A percentile compares a stretch with the other conserved stretches of the same genome.
Conservation (phyloP, 768 basidiomycete genomes). For the Artomyces pyxidatus region DNA sequence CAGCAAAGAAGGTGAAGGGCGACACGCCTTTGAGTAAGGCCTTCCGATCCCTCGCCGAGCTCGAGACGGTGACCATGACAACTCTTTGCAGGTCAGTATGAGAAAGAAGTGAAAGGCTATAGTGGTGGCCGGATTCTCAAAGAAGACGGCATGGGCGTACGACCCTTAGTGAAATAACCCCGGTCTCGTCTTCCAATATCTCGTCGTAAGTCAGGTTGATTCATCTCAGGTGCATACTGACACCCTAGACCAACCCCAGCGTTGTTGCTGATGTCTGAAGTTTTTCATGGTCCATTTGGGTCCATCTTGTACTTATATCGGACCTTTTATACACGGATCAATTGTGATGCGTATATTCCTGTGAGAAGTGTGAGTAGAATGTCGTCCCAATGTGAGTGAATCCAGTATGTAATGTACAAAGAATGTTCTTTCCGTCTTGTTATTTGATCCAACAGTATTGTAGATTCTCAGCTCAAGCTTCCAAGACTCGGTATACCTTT, state of each 20-base stretch:
- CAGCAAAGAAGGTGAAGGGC: slow-evolving; percentile 33
- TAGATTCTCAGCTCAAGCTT: slow-evolving; percentile 15
- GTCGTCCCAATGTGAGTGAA: neutral
- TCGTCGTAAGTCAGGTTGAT: neutral
- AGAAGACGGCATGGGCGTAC: slow-evolving; percentile 34
- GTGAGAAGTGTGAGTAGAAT: neutral
- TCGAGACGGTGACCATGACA: neutral
- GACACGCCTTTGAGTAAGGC: slow-evolving; percentile 28
- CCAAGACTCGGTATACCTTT: slow-evolving; percentile 24
- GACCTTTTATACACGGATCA: neutral
- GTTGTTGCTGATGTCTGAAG: neutral
- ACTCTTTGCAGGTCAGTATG: slow-evolving; percentile 27
- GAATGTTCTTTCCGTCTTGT: neutral
- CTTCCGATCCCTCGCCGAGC: neutral
- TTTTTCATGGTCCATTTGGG: neutral
- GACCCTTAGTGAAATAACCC: slow-evolving; percentile 35
- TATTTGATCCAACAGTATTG: slow-evolving; percentile 1
- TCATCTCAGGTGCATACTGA: neutral
- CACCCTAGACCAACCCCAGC: neutral
- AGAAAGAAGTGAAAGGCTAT: slow-evolving; percentile 34
- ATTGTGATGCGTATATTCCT: neutral
- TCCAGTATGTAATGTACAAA: neutral
- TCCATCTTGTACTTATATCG: neutral
- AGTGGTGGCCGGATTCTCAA: slow-evolving; percentile 30
- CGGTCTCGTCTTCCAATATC: neutral